Base-by-base conservation (phyloP, 306 rosid species). In the Acmispon strigosus region DNA sequence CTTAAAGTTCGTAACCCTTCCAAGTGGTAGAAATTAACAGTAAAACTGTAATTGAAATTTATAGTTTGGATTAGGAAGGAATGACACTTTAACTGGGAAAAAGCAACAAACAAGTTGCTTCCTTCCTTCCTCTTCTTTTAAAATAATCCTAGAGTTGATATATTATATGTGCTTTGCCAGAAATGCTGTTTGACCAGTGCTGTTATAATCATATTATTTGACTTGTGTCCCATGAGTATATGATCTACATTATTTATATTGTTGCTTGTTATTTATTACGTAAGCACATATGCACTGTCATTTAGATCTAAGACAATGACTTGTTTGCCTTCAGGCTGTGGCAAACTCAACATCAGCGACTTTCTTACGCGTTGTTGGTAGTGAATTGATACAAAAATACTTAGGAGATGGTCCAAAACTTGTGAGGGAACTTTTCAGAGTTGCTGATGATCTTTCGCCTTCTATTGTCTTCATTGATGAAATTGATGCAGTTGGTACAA, bases 341-440 rank as follows among this genome's bases (percentile, higher is more conserved):
- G 99, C 99, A 27, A 94, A 94, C 83, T 94, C 99, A 75, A 94
- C 99, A 24, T 94, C 99, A 32, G 99, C 99, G 20, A 94, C 99
- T 32, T 94, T 94, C 87, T 83, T 94, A 70, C 97, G 99, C 52
- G 99, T 94, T 52, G 99, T 94, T 79, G 99, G 99, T 20, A 94
- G 99, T 87, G 99, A 94, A 62, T 84, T 94, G 83, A 94, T 94
- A 62, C 99, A 94, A 65, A 94, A 91, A 45, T 94, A 94, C 81
- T 73, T 91, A 87, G 97, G 99, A 52, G 99, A 94, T 84, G 99
- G 99, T 60, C 99, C 99, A 42, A 94, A 91, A 75, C 86, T 94
- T 58, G 96, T 91, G 48, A 89, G 99, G 86, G 99, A 94, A 76
- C 97, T 94, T 70, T 94, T 94, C 68, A 85, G 99, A 80, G 99